Percentiles rank a stretch among this genome's conserved stretches.
phyloP scores from a whole-genome alignment of 176 grass and related monocot species.

The Carex cristatella region DNA sequence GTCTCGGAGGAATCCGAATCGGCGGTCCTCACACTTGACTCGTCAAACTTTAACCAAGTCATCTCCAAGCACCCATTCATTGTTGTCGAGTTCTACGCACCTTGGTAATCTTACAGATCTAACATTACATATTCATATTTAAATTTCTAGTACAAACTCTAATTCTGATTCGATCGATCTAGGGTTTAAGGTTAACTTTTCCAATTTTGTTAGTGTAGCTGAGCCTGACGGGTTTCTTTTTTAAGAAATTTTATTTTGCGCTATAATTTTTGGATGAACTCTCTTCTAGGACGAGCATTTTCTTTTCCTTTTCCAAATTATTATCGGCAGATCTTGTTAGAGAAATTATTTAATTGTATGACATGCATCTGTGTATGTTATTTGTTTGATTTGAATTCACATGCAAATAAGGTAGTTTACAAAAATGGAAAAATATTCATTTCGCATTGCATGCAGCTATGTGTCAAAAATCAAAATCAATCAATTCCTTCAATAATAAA shows the following conservation, averaged over 20 bases:
- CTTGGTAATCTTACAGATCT: conserved; percentile 58
- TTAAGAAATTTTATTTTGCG: not conserved
- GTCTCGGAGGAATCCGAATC: conserved; percentile 29
- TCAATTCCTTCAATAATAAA: not conserved
- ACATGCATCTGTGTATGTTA: not conserved
- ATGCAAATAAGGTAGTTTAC: not conserved
- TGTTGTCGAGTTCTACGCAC: conserved; percentile 96
- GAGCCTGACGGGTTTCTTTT: not conserved
- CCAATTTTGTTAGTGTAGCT: not conserved
- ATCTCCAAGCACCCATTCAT: conserved; percentile 80
- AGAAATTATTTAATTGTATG: not conserved
- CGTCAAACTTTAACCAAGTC: conserved; percentile 59
- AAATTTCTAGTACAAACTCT: not conserved
- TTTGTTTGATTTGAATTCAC: not conserved
- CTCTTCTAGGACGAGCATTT: not conserved
- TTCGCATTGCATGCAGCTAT: not conserved
- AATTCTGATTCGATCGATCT: not conserved
- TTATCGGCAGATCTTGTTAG: not conserved
- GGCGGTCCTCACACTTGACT: conserved; percentile 73
- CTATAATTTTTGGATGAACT: not conserved
- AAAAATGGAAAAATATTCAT: not conserved
- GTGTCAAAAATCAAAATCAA: not conserved
- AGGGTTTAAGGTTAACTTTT: not conserved
- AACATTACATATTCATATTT: not conserved
- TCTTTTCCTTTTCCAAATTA: not conserved